Base-by-base conservation (phyloP, 192 early-diverging fungal species). In the Entomortierella chlamydospora region DNA sequence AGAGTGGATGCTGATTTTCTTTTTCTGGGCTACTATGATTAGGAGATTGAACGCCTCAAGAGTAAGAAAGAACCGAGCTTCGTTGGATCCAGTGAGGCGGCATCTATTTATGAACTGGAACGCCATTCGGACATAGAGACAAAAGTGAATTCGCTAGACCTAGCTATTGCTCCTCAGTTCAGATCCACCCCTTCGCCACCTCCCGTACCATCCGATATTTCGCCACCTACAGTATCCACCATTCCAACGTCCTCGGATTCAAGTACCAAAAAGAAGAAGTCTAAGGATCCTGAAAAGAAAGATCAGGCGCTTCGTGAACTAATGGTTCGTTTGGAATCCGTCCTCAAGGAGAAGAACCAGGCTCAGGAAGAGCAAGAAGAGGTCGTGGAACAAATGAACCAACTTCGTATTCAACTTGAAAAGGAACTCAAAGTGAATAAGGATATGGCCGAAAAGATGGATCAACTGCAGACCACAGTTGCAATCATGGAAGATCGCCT, bases 341-440 rank as follows among this genome's bases (percentile, higher is more conserved):
- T 73, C 18, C 62, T 73, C 20, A 49, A 53, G 37, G 71, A 73
- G n/a, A 73, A 73, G 56, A 73, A 73, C 42, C 59, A 73, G 49
- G 71, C 71, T 0, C 55, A 39, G 17, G 71, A 73, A 28, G 71
- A 73, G 12, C 71, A 65, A 30, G 71, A 73, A 26, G 71, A 73
- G 11, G 43, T 62, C 43, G 22, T 64, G 4, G 71, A 73, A 31
- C 23, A 65, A 33, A 15, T 39, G 25, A 26, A 57, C 8, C 37
- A 34, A 11, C 41, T 63, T 5, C 50, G 52, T 23, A 50, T 1
- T 12, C 10, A 30, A 42, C 42, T 78, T 10, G 55, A 53, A n/a
- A 57, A 69, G 13, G 66, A 78, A 20, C 25, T 22, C 18, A 20
- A 62, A 18, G 42, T 34, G 42, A 69, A 68, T 20, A 43, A 63